phyloP scores from a whole-genome alignment of 768 basidiomycete species.

The Serendipita vermifera region DNA sequence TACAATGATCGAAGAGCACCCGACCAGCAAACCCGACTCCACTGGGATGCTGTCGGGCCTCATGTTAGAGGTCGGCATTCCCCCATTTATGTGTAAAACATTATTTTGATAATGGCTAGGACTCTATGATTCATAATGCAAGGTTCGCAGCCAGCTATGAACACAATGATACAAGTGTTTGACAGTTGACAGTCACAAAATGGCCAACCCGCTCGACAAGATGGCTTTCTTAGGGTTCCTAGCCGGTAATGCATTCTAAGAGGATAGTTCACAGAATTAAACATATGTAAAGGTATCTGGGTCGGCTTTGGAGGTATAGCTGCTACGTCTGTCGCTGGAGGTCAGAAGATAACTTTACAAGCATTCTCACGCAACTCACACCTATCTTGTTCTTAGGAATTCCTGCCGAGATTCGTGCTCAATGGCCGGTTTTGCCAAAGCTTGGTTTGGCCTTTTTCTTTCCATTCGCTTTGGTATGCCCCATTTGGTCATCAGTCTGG shows the following conservation, averaged over 20 bases:
- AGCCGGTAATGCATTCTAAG: no score
- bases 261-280: no score
- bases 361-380: neutral
- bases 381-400: neutral
- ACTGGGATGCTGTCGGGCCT: conserved; percentile 16
- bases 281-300: no score
- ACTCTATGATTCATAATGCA: conserved; percentile 17
- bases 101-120: neutral
- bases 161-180: conserved; percentile 5
- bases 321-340: conserved; percentile 14
- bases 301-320: conserved; percentile 15
- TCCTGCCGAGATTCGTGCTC: conserved; percentile 6
- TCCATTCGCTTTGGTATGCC: conserved; percentile 13
- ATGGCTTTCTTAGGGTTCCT: conserved; percentile 16
- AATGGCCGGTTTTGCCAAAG: conserved; percentile 16
- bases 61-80: conserved; percentile 8
- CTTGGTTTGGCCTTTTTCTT: conserved; percentile 15
- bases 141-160: conserved; percentile 8
- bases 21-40: neutral
- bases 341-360: neutral
- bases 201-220: conserved; percentile 13
- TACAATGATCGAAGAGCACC: neutral
- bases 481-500: neutral
- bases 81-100: neutral
- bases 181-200: neutral